Percentiles rank a stretch among this genome's conserved stretches.
Conservation (phyloP, 2,329 filamentous ascomycete species). For the Aspergillus pseudotamarii region DNA sequence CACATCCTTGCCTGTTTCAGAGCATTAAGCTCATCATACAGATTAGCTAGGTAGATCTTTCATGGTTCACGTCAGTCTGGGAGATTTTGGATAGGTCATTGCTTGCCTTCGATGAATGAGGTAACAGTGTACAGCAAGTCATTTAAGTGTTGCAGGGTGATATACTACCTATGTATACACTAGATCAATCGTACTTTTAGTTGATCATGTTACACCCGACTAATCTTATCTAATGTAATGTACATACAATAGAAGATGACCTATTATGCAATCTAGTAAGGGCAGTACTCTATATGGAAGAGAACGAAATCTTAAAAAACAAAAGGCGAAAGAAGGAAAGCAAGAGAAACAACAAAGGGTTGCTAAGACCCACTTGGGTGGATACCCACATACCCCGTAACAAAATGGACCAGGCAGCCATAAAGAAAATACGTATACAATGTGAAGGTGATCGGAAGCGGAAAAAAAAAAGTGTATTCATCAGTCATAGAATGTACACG, state of each 20-base stretch:
- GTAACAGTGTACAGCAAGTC: background rate
- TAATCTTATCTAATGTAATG: background rate
- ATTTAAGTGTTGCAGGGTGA: background rate
- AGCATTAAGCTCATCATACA: background rate
- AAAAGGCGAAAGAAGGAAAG: background rate
- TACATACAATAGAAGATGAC: background rate
- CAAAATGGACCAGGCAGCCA: background rate
- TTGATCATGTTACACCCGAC: background rate
- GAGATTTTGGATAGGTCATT: background rate
- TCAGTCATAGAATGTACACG: constrained; percentile 4
- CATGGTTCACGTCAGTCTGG: background rate
- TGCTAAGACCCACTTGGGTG: background rate
- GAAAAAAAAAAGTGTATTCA: background rate
- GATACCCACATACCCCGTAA: background rate
- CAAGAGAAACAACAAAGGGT: background rate
- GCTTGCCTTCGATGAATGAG: background rate
- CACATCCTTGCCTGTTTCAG: background rate
- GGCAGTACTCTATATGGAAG: background rate
- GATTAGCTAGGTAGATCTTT: background rate
- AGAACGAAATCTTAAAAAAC: background rate
- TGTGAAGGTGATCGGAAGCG: background rate
- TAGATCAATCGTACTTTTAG: background rate
- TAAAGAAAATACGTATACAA: background rate
- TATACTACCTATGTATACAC: background rate
- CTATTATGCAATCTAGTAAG: background rate